Evolutionary conservation across 257 asterid genomes (phyloP), one percentile per base, ranked within the genome.

Genomic region (Linaria vulgaris): DNA sequence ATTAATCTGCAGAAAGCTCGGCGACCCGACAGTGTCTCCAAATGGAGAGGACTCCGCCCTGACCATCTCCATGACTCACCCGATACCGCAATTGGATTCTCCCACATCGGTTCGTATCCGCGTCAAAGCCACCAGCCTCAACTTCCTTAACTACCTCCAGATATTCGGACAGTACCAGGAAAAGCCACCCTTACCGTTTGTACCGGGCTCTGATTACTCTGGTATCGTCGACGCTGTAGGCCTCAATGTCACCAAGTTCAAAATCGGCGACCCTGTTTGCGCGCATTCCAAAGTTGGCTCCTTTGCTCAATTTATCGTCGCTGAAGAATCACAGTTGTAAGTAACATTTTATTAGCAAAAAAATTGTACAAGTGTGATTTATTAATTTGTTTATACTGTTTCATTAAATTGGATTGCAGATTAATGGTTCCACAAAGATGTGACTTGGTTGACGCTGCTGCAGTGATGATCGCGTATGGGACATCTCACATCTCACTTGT

Each of bases 401-500:
- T 59, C 10, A 23, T 50, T n/a, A n/a, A n/a, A n/a, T n/a, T n/a
- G n/a, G n/a, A n/a, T 71, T 30, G 44, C 72, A 92, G 99, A 79
- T 84, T 60, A 73, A 73, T 64, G 62, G 94, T 94, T 60, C 97
- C 99, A 23, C 72, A 81, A 74, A 96, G 87, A 38, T 94, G 97
- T 69, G 97, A 90, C 76, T 72, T 94, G 74, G 82, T 94, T 54
- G 90, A 86, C 7, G 96, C 85, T 39, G 90, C 87, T 76, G 96
- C 96, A 67, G 89, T 94, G 57, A 85, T 95, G 8, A 95, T 94
- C 17, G 97, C 95, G 9, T 90, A 87, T 70, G 97, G 99, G 56
- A 94, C 99, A 27, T 94, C 99, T 15, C 97, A 94, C 52, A 84
- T 94, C 21, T 97, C 92, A 47, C 89, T 94, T 54, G 85, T 83